Conservation (phyloP, 2,329 filamentous ascomycete species). For the Colletotrichum cereale region DNA sequence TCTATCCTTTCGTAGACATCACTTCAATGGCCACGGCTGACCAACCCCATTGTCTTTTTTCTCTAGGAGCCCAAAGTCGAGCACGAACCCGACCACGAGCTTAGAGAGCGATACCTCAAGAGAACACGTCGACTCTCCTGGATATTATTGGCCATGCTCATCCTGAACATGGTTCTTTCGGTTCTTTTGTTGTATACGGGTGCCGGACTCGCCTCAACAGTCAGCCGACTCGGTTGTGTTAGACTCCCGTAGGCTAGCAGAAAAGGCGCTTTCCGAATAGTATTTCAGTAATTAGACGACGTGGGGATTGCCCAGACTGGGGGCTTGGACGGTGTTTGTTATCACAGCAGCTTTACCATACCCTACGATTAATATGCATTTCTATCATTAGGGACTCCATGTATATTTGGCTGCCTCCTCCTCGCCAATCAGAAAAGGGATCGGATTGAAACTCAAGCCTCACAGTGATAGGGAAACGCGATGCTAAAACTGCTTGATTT, state of each 20-base stretch:
- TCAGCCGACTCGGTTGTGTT: background rate
- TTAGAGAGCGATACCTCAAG: background rate
- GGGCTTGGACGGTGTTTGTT: background rate
- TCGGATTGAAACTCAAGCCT: background rate
- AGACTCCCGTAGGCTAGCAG: background rate
- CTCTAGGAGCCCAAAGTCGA: conserved; percentile 2
- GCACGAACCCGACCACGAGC: background rate
- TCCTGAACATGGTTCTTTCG: background rate
- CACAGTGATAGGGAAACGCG: too few relatives aligned
- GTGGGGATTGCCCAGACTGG: background rate
- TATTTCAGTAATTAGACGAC: background rate
- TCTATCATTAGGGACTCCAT: background rate
- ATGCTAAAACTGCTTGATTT: background rate
- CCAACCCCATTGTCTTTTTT: too few relatives aligned
- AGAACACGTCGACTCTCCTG: background rate
- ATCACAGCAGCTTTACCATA: background rate
- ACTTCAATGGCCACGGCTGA: background rate
- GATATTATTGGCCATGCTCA: background rate
- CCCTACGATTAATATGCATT: background rate
- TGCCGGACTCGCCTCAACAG: background rate
- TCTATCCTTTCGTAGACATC: background rate
- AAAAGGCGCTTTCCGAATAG: background rate
- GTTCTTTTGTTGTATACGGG: background rate
- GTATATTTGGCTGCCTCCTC: background rate
- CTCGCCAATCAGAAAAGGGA: background rate